Conservation (phyloP, 2,329 filamentous ascomycete species). For the Alternaria conjuncta region DNA sequence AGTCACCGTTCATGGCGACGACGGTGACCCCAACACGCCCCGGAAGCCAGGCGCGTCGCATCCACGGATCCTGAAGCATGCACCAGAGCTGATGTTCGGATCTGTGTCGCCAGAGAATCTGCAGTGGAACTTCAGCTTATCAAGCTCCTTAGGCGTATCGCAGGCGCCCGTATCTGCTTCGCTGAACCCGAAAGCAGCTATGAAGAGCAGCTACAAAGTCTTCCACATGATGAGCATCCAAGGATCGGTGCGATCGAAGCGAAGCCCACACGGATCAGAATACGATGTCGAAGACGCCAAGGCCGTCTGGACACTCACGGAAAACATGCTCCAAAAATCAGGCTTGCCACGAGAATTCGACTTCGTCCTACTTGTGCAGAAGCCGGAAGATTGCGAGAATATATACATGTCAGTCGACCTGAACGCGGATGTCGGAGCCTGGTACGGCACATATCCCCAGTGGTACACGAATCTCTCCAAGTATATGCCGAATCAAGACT, state of each 20-base stretch:
- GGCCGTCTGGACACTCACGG: slow-evolving; percentile 59
- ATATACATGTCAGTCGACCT: slow-evolving; percentile 52
- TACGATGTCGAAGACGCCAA: slow-evolving; percentile 54
- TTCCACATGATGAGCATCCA: slow-evolving; percentile 60
- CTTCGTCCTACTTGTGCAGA: slow-evolving; percentile 58
- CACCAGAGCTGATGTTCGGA: slow-evolving; percentile 58
- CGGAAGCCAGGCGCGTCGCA: slow-evolving; percentile 25
- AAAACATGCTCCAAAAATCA: slow-evolving; percentile 57
- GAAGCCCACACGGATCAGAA: slow-evolving; percentile 42
- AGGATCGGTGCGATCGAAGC: slow-evolving; percentile 53
- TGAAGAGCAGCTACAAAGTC: slow-evolving; percentile 52
- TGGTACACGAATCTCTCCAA: slow-evolving; percentile 48
- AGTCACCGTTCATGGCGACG: slow-evolving; percentile 45
- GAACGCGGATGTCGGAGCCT: slow-evolving; percentile 51
- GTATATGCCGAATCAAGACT: slow-evolving; percentile 49
- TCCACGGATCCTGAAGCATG: slow-evolving; percentile 57
- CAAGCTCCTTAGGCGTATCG: slow-evolving; percentile 55
- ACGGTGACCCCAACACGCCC: slow-evolving; percentile 9
- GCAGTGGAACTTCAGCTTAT: slow-evolving; percentile 57
- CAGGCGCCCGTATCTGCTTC: slow-evolving; percentile 53
- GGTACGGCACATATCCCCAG: slow-evolving; percentile 51
- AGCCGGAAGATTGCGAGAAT: slow-evolving; percentile 50
- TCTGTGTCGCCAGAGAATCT: slow-evolving; percentile 56
- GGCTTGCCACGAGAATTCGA: slow-evolving; percentile 60
- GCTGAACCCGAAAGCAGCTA: slow-evolving; percentile 51